Percentiles rank a stretch among this genome's conserved stretches.
Conservation (phyloP, 441 rosid species). For the Omphalea diandra region DNA sequence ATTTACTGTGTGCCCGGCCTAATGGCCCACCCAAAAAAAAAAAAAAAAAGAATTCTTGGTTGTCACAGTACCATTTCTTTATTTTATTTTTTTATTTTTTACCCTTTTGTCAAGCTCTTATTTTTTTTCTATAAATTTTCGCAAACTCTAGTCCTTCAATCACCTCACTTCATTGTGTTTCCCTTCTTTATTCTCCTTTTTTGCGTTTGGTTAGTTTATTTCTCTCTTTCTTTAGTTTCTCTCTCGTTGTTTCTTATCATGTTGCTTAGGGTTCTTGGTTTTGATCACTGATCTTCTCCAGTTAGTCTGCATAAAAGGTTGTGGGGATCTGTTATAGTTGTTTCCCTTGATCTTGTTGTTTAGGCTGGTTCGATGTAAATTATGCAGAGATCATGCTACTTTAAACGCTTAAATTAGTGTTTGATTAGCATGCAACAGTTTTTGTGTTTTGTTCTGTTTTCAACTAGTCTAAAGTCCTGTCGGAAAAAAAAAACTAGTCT, state of each 20-base stretch:
- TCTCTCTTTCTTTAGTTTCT: background rate
- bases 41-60: too few species aligned
- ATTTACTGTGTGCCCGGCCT: background rate
- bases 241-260: background rate
- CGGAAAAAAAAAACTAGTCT: too few species aligned
- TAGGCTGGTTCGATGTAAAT: background rate
- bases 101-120: background rate
- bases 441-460: too few species aligned
- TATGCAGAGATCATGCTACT: conserved; percentile 9
- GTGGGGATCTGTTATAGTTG: background rate
- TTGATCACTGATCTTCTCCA: too few species aligned
- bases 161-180: conserved; percentile 18
- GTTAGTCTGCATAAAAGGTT: too few species aligned
- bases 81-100: background rate
- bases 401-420: background rate
- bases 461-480: too few species aligned
- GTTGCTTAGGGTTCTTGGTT: background rate
- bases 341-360: background rate
- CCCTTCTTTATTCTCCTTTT: conserved; percentile 10
- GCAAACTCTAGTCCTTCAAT: background rate
- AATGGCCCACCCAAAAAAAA: too few species aligned
- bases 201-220: conserved; percentile 29
- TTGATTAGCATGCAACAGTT: conserved; percentile 3
- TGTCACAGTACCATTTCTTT: background rate
- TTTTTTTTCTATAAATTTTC: conserved; percentile 31